Evolutionary conservation across 768 basidiomycete genomes (phyloP), one percentile per base, ranked within the genome.

Genomic region (Daedaleopsis sinensis): DNA sequence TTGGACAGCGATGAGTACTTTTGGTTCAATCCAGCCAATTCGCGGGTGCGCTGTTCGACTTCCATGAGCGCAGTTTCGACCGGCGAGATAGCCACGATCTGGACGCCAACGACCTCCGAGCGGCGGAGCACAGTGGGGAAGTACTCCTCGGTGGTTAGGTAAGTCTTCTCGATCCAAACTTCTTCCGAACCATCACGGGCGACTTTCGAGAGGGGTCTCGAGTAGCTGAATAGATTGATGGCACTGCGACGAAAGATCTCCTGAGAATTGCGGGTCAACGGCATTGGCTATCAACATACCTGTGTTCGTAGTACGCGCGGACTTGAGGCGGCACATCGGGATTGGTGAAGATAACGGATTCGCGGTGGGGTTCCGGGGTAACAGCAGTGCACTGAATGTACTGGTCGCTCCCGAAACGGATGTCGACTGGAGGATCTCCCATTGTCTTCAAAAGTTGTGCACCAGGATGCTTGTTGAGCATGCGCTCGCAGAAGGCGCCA

Each of bases 71-170:
- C 95, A 55, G 82, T 89, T 67, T 94, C 89, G 19, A 97, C 77
- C 0, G 96, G 95, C 1, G 93, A 93, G 49, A 96, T 86, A 71
- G 96, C 91, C 53, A 85, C 78, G 19, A 89, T 76, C 47, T 87
- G 83, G 47, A 86, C 74, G 39, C 83, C 85, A 35, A 93, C 78
- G 46, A 98, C 85, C 70, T 97, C 95, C 1, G 93, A 94, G 23
- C 96, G 85, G 36, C 91, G 86, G 39, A 98, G 82, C 3, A 98
- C 91, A 0, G 94, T 95, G 0, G 96, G 96, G 76, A 96, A 95
- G 4, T 85, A 82, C 67, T 94, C 91, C 73, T 95, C 93, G 0
- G 93, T 94, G 3, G 88, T 91, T 70, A 85, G 89, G 68, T 84
- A 88, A 0, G 91, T 93, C 78, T 96, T 98, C 72, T 97, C 95